Conservation (phyloP, 192 early-diverging fungal genomes). For the Glomus cerebriforme region DNA sequence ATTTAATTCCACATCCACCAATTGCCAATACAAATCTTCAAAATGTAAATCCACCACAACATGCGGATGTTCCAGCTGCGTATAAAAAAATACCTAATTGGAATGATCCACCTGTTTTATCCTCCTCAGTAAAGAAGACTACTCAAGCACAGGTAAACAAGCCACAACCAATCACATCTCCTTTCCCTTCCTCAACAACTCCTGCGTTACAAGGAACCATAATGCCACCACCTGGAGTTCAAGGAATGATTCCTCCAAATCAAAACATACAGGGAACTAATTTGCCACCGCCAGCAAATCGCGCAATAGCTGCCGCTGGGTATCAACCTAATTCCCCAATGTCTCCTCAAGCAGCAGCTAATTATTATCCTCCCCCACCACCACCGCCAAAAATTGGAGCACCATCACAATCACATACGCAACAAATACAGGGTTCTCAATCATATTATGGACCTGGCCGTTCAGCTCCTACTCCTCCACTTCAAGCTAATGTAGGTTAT, state of each 20-base stretch:
- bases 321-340: constrained; percentile 20
- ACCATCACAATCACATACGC: constrained; percentile 32
- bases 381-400: constrained; percentile 23
- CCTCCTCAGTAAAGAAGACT: constrained; percentile 34
- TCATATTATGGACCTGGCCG: constrained; percentile 39
- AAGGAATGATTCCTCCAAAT: neutral
- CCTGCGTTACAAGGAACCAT: constrained; percentile 25
- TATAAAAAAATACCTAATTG: constrained; percentile 52
- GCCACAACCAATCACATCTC: constrained; percentile 38
- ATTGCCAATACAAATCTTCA: constrained; percentile 36
- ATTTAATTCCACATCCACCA: constrained; percentile 35
- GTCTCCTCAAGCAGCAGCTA: neutral
- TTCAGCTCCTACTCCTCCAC: constrained; percentile 40
- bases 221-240: constrained; percentile 35
- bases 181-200: constrained; percentile 46
- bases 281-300: constrained; percentile 22
- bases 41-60: constrained; percentile 36
- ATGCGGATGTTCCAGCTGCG: constrained; percentile 42
- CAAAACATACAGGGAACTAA: constrained; percentile 30
- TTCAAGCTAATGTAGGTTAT: constrained; percentile 14
- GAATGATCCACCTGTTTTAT: constrained; percentile 60
- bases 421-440: constrained; percentile 35
- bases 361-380: constrained; percentile 31
- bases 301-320: neutral
- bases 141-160: constrained; percentile 33